Conservation (phyloP, 2,329 filamentous ascomycete species). For the Pseudocercospora musae region DNA sequence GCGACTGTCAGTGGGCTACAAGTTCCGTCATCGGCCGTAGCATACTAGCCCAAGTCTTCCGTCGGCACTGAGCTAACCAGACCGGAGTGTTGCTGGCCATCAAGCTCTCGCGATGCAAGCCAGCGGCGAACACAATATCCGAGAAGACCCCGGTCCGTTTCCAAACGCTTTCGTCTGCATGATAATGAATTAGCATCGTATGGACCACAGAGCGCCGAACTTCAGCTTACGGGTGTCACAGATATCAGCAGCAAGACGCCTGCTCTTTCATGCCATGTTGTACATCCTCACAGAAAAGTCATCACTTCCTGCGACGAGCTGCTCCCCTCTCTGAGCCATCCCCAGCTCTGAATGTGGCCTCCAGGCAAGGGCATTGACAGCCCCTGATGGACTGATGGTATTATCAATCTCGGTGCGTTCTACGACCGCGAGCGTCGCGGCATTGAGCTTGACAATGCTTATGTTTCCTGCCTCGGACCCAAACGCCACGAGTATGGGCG, state of each 20-base stretch:
- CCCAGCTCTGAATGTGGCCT: slow-evolving; percentile 17
- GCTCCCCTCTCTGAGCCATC: slow-evolving; percentile 2
- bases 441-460: slow-evolving; percentile 13
- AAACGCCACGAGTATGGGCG: slow-evolving; percentile 21
- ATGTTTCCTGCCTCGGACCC: slow-evolving; percentile 33
- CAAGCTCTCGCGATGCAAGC: slow-evolving; percentile 21
- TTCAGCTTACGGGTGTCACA: slow-evolving; percentile 8
- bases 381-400: slow-evolving; percentile 21
- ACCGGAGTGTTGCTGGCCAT: slow-evolving; percentile 15
- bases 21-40: no score
- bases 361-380: slow-evolving; percentile 33
- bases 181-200: background rate
- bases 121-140: slow-evolving; percentile 62
- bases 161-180: slow-evolving; percentile 12
- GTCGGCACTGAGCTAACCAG: slow-evolving; percentile 22
- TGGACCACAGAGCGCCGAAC: background rate
- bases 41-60: slow-evolving; percentile 12
- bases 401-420: slow-evolving; percentile 9
- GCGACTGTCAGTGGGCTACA: background rate
- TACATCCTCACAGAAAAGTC: slow-evolving; percentile 41
- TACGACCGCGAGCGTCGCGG: slow-evolving; percentile 12
- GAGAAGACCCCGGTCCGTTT: slow-evolving; percentile 54
- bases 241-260: no score
- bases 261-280: slow-evolving; percentile 15
- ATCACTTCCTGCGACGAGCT: slow-evolving; percentile 43